Conservation (phyloP, 306 rosid genomes). For the Trichosanthes truncata region DNA sequence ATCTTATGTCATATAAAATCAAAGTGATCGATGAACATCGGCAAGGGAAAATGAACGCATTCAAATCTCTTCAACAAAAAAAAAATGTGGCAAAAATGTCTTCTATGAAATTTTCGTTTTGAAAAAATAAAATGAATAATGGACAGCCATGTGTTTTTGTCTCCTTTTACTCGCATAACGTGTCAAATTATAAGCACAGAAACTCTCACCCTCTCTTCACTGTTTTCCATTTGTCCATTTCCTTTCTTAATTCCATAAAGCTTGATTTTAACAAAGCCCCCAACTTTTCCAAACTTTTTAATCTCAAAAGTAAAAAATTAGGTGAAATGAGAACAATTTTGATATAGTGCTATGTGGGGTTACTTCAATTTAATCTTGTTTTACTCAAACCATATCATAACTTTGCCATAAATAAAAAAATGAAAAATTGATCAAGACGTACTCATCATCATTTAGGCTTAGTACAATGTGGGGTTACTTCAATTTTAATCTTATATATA, state of each 20-base stretch:
- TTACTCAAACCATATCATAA: too few species aligned
- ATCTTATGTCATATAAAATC: neutral
- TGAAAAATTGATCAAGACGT: neutral
- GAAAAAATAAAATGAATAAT: neutral
- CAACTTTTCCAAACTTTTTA: neutral
- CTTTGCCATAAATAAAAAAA: too few species aligned
- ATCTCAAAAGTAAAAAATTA: neutral
- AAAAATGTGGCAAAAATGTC: neutral
- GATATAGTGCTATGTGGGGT: too few species aligned
- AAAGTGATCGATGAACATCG: neutral
- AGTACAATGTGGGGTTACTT: neutral
- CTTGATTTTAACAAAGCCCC: neutral
- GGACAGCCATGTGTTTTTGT: conserved; percentile 10
- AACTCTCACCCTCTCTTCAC: conserved; percentile 3
- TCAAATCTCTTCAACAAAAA: neutral
- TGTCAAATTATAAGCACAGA: neutral
- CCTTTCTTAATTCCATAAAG: too few species aligned
- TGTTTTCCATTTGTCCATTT: neutral
- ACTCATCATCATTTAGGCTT: neutral
- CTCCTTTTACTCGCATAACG: neutral
- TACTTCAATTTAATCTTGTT: too few species aligned
- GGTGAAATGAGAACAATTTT: too few species aligned
- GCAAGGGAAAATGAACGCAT: neutral
- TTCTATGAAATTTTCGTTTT: neutral
- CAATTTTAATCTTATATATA: neutral